Evolutionary conservation across 164 flowering plant species (phyloP), one percentile per base, ranked within the genome.

Genomic region (Paratinospora sagittata): DNA sequence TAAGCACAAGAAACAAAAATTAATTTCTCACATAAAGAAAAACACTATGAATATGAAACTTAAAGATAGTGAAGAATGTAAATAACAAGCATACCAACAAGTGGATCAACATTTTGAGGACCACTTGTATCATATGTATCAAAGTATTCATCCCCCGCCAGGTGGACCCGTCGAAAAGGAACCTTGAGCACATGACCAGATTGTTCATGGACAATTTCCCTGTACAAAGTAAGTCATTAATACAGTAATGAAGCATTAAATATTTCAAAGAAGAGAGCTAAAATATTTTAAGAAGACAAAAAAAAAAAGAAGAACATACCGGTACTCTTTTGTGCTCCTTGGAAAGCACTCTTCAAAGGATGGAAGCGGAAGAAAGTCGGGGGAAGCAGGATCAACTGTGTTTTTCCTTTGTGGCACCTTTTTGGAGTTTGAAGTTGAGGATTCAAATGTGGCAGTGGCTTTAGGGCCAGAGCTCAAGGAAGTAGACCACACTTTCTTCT

Each of bases 91-190:
- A 12, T 88, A 95, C 99, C 99, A 77, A 73, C 70, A 2, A 67
- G 86, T 8, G 99, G 99, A 75, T 78, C 85, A 60, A 90, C 81
- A 73, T 91, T 80, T 66, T 89, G 99, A 34, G 99, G 98, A 55
- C 99, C 99, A 82, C 93, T 96, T 52, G 98, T 96, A 75, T 96
- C 99, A 74, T 96, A 96, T 33, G 87, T 85, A 75, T 96, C 99
- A 72, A 96, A 96, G 72, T 82, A 66, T 55, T 90, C 97, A 65
- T 87, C 97, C 34, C 98, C 99, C 61, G 88, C 60, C 14, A 96
- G 78, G 74, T 91, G 98, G 27, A 96, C 82, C 33, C 98, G 84
- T 43, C 99, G 85, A 77, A 96, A 96, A 30, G 99, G 99, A 77
- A 93, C 92, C 73, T 81, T 87, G 41, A 96, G 95, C 36, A 85